Evolutionary conservation across 768 basidiomycete genomes (phyloP), one percentile per base, ranked within the genome.

Genomic region (Phylloporus sp.): DNA sequence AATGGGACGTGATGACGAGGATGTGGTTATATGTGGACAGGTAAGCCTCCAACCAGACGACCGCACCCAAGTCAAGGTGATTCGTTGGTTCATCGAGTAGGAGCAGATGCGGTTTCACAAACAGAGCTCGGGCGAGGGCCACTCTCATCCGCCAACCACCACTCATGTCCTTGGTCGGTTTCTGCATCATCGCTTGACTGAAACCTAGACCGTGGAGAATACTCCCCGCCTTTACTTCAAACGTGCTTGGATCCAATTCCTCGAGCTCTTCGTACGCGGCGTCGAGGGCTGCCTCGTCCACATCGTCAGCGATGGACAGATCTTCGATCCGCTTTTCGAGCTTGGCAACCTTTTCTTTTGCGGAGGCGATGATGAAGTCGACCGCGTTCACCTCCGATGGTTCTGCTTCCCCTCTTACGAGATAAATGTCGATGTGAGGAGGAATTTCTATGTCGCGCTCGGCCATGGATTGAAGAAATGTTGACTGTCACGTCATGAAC

Each of bases 71-170:
- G 75, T 98, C 95, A 66, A 96, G 76, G 67, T 95, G 93, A 64
- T 90, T 91, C 26, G 90, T 90, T 18, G 85, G 85, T 69, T 95
- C 91, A 64, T 97, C 96, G 55, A 99, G 82, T 27, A 99, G 74
- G 27, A 98, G 77, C 21, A 99, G 70, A 73, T 99, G 96, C 6
- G 95, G 95, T 69, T 94, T 97, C 68, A 99, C 72, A 69, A 98
- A 97, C 32, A 99, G 77, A 1, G 95, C 95, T 38, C 95, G 79
- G 27, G 95, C 95, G 31, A 99, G 85, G 13, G 95, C 88, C 44
- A 99, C 95, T 65, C 95, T 83, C 95, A 99, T 99, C 42, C 95
- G 80, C 95, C 95, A 99, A 59, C 95, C 95, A 79, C 95, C 95
- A 60, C 82, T 86, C 95, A 99, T 99, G 66, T 99, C 95, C 71